A percentile compares a stretch with the other conserved stretches of the same genome.
Conservation (phyloP, 768 basidiomycete species). For the Suillus americanus region DNA sequence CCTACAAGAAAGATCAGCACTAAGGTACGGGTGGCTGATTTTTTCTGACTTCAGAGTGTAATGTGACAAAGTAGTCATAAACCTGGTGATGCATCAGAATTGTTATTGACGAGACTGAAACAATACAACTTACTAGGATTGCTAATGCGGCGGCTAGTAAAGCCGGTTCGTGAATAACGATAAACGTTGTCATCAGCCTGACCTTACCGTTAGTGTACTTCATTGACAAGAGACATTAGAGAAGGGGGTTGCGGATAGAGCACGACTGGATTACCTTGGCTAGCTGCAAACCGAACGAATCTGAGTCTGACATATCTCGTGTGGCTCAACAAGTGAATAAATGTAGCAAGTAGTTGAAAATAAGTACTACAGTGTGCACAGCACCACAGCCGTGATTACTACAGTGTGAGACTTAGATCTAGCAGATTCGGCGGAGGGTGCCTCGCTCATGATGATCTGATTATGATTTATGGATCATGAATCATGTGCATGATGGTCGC, state of each 20-base stretch:
- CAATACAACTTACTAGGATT: neutral
- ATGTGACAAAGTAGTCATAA: constrained; percentile 1
- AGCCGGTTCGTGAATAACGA: neutral
- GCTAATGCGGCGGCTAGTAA: neutral
- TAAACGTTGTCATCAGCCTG: neutral
- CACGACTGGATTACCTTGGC: neutral
- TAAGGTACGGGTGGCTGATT: neutral
- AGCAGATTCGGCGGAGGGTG: neutral
- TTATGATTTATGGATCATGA: neutral
- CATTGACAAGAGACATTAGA: neutral
- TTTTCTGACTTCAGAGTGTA: neutral
- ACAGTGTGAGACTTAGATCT: neutral
- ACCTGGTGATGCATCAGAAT: neutral
- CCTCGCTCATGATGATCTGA: neutral
- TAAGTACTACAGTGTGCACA: neutral
- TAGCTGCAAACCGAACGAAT: neutral
- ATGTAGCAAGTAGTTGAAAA: neutral
- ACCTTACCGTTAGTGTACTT: neutral
- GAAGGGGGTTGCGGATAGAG: neutral
- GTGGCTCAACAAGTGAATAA: neutral
- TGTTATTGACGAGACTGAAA: neutral
- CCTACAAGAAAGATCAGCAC: constrained; percentile 11
- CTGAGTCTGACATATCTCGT: neutral
- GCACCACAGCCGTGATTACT: neutral
- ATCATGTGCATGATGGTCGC: neutral